A percentile compares a stretch with the other conserved stretches of the same genome.
Conservation (phyloP, 108 stramenopile genomes). For the Aurantiochytrium sp. region DNA sequence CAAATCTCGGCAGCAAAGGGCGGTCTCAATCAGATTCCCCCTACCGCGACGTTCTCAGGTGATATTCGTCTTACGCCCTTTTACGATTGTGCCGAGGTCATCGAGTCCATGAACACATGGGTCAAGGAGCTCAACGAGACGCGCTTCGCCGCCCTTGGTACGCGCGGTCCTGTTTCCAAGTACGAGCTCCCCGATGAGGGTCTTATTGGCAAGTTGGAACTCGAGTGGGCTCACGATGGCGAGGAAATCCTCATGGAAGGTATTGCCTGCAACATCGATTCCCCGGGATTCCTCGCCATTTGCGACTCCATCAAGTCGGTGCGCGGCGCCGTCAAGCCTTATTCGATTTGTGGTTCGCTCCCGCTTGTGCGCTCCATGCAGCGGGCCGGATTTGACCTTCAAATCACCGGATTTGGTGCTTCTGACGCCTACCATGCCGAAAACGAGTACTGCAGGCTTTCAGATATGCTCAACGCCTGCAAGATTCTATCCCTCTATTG, state of each 20-base stretch:
- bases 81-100: conserved; percentile 39
- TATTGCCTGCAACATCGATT: conserved; percentile 49
- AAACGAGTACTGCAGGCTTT: conserved; percentile 43
- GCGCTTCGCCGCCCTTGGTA: conserved; percentile 25
- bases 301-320: conserved; percentile 40
- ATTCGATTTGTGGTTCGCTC: conserved; percentile 49
- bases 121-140: conserved; percentile 51
- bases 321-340: conserved; percentile 33
- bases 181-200: conserved; percentile 51
- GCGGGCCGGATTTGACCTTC: conserved; percentile 52
- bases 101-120: conserved; percentile 35
- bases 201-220: conserved; percentile 39
- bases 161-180: conserved; percentile 52
- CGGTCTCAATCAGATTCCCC: conserved; percentile 54
- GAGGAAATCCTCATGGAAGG: conserved; percentile 41
- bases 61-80: conserved; percentile 56
- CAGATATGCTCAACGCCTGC: conserved; percentile 37
- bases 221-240: conserved; percentile 42
- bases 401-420: conserved; percentile 49
- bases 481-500: conserved; percentile 35
- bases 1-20: conserved; percentile 50
- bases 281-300: conserved; percentile 43
- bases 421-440: conserved; percentile 50
- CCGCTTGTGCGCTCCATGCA: conserved; percentile 56
- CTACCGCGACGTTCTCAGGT: conserved; percentile 46